phyloP scores from a whole-genome alignment of 192 early-diverging fungal genomes.

The Umbelopsis ramanniana region DNA sequence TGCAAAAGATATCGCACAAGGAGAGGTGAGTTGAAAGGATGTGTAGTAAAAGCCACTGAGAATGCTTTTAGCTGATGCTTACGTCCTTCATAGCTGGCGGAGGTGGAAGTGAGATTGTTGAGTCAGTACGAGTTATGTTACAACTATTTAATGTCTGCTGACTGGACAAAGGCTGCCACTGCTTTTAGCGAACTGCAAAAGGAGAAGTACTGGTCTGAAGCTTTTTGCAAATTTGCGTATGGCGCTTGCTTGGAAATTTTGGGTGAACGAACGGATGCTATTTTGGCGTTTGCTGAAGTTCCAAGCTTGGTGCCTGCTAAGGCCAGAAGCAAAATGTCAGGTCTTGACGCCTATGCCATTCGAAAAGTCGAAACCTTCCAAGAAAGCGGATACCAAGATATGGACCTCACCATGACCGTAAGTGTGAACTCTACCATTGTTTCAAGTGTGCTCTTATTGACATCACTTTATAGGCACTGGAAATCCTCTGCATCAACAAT shows the following conservation, averaged over 20 bases:
- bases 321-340: conserved; percentile 39
- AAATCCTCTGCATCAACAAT: conserved; percentile 58
- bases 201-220: conserved; percentile 58
- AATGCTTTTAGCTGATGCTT: conserved; percentile 26
- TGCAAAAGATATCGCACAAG: conserved; percentile 39
- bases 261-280: conserved; percentile 74
- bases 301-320: conserved; percentile 50
- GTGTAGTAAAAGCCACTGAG: conserved; percentile 14
- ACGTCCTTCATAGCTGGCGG: conserved; percentile 27
- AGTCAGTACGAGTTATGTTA: conserved; percentile 56
- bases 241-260: conserved; percentile 51
- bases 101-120: conserved; percentile 47
- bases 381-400: conserved; percentile 38
- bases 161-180: conserved; percentile 46
- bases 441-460: neutral
- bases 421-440: neutral
- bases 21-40: conserved; percentile 33
- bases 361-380: conserved; percentile 51
- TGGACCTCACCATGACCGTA: conserved; percentile 38
- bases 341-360: conserved; percentile 52
- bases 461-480: conserved; percentile 36
- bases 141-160: conserved; percentile 49
- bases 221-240: conserved; percentile 51
- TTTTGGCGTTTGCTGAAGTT: conserved; percentile 62
- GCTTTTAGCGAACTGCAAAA: conserved; percentile 45